Evolutionary conservation across 345 rosid species (phyloP), one percentile per base, ranked within the genome.

Genomic region (Hypericum perforatum): DNA sequence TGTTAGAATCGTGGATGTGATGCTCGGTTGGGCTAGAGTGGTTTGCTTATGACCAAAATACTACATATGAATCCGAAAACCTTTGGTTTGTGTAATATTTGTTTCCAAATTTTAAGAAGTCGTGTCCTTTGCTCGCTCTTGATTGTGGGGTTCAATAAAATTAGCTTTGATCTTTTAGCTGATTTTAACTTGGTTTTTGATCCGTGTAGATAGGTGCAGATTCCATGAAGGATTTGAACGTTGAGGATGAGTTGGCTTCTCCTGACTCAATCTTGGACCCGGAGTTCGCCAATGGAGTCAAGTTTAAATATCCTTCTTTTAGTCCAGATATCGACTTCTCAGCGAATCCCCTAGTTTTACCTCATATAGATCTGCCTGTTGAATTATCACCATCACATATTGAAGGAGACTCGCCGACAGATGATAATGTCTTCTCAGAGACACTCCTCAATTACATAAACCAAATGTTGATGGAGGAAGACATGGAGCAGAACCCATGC

Each of bases 381-480:
- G 9, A 10, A 32, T n/a, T 51, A 14, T 54, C 63, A 29, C 39
- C 57, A 49, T 54, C 74, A 1, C 60, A 58, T 8, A 22, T 38
- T 11, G 73, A 58, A 51, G 66, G 61, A 11, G 71, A 64, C 51
- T 69, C 79, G 7, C 74, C 90, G 71, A 70, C 75, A 5, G 85
- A 69, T 42, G 86, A 76, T 57, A 69, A 60, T 41, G 72, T 70
- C 8, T 78, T 73, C 9, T 66, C 75, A 0, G 82, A 81, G 29
- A 62, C 80, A 0, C 73, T 79, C 38, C 78, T 81, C 62, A 78
- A 60, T 65, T 83, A 79, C 66, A 73, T 86, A 9, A 77, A 55
- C 46, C 78, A 79, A 75, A 59, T 83, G 52, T 89, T 83, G 13
- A 69, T 86, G 95, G 92, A 83, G 60, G 95, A 83, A 75, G 74